These are phyloP conservation scores for Hypomontagnella monticulosa DNA, from an alignment of 495 filamentous ascomycete genomes.

Conservation along the genomic window DNA sequence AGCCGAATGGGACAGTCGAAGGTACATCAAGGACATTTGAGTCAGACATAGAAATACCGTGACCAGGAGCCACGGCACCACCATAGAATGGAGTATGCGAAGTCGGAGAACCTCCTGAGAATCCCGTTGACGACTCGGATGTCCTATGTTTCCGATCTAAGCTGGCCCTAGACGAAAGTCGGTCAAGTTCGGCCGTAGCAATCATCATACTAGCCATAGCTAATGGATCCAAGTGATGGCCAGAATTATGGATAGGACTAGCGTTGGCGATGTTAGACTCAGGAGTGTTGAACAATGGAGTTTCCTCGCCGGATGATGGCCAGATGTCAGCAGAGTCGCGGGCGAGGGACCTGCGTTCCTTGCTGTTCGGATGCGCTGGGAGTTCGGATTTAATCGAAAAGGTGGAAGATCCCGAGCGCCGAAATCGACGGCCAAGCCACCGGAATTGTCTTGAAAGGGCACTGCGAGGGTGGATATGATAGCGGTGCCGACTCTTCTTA, in stretches of 20 bases:
- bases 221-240: conserved; percentile 29
- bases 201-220: conserved; percentile 43
- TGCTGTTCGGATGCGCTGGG: conserved; percentile 33
- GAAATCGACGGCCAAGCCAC: conserved; percentile 38
- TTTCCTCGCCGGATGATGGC: conserved; percentile 43
- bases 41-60: conserved; percentile 13
- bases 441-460: conserved; percentile 48
- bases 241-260: not conserved
- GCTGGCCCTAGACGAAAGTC: conserved; percentile 32
- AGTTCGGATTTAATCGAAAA: conserved; percentile 41
- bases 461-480: conserved; percentile 34
- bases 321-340: conserved; percentile 41
- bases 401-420: conserved; percentile 35
- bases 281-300: conserved; percentile 44
- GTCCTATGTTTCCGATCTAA: conserved; percentile 15
- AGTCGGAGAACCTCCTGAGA: conserved; percentile 15
- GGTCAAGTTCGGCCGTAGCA: conserved; percentile 43
- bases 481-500: conserved; percentile 21
- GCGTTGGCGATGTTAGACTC: conserved; percentile 28
- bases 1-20: conserved; percentile 26
- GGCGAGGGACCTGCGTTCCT: conserved; percentile 41
- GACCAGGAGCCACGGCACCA: conserved; percentile 6
- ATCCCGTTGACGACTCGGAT: conserved; percentile 21
- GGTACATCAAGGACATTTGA: conserved; percentile 6
- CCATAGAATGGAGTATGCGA: conserved; percentile 16